These are phyloP conservation scores for Chlamydomonas schloesseri DNA, from an alignment of 139 green algal genomes.

Conservation along the genomic window DNA sequence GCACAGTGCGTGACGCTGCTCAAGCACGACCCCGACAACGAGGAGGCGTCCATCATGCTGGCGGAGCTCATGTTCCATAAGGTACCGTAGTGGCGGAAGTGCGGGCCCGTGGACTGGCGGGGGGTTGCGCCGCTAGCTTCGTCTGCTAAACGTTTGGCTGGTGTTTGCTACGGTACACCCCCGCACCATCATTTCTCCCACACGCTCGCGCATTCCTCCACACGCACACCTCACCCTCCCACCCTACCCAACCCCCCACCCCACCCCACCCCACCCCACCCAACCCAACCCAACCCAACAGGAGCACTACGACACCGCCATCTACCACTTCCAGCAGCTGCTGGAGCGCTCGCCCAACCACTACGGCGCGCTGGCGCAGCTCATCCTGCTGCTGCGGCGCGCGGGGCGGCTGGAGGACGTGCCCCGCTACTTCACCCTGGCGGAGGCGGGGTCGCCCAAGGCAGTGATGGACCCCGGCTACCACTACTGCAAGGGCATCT, in stretches of 20 bases:
- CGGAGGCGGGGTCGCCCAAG: conserved; percentile 56
- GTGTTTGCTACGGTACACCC: too few species aligned
- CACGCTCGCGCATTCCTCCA: too few species aligned
- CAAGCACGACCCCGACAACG: conserved; percentile 75
- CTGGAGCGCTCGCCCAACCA: conserved; percentile 75
- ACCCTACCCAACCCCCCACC: neutral
- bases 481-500: conserved; percentile 73
- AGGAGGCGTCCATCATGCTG: conserved; percentile 82
- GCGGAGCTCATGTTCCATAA: conserved; percentile 86
- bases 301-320: conserved; percentile 80
- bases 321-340: conserved; percentile 86
- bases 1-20: conserved; percentile 73
- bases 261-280: neutral
- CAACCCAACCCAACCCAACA: conserved; percentile 28
- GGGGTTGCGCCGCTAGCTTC: too few species aligned
- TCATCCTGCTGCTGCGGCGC: conserved; percentile 70
- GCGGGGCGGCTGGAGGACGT: conserved; percentile 67
- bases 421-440: conserved; percentile 48
- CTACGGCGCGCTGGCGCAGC: conserved; percentile 76
- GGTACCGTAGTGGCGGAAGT: too few species aligned
- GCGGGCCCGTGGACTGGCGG: too few species aligned
- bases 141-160: too few species aligned
- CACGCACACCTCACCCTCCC: neutral
- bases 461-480: conserved; percentile 66
- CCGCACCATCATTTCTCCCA: too few species aligned